Evolutionary conservation across 768 basidiomycete species (phyloP), one percentile per base, ranked within the genome.

Genomic region (Psilocybe tampanensis): DNA sequence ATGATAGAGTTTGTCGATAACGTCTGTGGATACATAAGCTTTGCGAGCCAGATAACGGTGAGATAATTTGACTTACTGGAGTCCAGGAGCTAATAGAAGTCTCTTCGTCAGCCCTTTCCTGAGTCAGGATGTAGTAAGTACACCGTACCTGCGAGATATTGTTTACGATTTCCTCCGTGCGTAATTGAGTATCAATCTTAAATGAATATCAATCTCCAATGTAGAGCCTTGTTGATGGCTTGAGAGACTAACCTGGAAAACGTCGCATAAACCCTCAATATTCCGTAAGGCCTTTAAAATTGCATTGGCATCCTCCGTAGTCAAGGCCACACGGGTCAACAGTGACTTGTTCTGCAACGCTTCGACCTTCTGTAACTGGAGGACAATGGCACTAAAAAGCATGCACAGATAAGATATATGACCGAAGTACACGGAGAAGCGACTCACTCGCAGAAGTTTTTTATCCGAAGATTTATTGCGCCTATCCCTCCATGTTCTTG

Each of bases 231-330:
- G 7, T 42, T 23, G 32, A 44, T 23, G 13, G 53, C 11, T 47
- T 26, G 44, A 58, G 41, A 44, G 26, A 53, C 56, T 26, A 29
- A 58, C 56, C 50, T 58, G 55, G 33, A 56, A 56, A 41, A 56
- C 19, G 43, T 58, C 56, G 23, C 56, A 58, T 21, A 58, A 33
- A 44, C 44, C 47, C 44, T n/a, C 47, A 33, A 58, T 53, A 33
- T 53, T 47, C 21, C 52, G 56, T 7, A 58, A 52, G 33, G 51
- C 44, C 50, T 53, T 53, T 19, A 45, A 22, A 1, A 58, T 52
- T 18, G 50, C 47, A 45, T 47, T 24, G 2, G 44, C 42, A 41
- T 58, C 32, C 33, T 53, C 47, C 18, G 1, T 36, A 52, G 12
- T 45, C 33, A 19, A 17, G 5, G 47, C 44, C 12, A 12, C 33